Evolutionary conservation across 2,329 filamentous ascomycete species (phyloP).

Genomic region (Coniochaeta sp.): DNA sequence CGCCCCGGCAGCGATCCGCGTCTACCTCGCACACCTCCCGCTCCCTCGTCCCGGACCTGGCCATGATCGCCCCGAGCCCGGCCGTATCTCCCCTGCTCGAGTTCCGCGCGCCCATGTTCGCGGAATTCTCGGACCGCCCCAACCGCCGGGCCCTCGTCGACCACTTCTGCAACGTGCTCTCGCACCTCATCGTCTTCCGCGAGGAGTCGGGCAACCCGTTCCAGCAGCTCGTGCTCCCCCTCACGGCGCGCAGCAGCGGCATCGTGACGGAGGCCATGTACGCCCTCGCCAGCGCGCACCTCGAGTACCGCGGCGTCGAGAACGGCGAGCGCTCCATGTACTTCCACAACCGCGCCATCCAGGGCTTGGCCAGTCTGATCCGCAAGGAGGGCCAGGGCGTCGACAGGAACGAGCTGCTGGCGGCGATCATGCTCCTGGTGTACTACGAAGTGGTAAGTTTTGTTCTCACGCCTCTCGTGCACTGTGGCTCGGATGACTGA

Average conservation of each 20-base stretch:
- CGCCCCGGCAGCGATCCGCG: neutral
- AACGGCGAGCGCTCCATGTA: conserved; percentile 48
- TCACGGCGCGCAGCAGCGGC: conserved; percentile 44
- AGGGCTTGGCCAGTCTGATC: conserved; percentile 50
- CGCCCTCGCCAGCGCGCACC: conserved; percentile 74
- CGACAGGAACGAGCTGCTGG: conserved; percentile 50
- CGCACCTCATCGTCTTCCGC: conserved; percentile 57
- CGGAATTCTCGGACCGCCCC: conserved; percentile 47
- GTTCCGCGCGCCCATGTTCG: conserved; percentile 44
- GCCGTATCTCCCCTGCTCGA: conserved; percentile 36
- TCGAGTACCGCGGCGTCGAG: conserved; percentile 57
- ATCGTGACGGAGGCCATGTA: conserved; percentile 77
- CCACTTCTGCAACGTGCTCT: conserved; percentile 57
- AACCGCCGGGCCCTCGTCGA: conserved; percentile 50
- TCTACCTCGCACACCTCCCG: neutral
- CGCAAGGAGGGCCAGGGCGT: conserved; percentile 18
- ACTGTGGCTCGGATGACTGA: neutral
- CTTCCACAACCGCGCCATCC: conserved; percentile 54
- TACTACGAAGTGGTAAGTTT: conserved; percentile 56
- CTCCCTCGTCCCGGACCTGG: conserved; percentile 21
- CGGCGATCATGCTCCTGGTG: conserved; percentile 53
- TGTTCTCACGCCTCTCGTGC: neutral
- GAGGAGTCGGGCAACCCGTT: conserved; percentile 58
- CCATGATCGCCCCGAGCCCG: conserved; percentile 32
- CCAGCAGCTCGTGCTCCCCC: conserved; percentile 53